Evolutionary conservation across 2,329 filamentous ascomycete genomes (phyloP), one percentile per base, ranked within the genome.

Genomic region (Immersiporthe knoxdaviesiana): DNA sequence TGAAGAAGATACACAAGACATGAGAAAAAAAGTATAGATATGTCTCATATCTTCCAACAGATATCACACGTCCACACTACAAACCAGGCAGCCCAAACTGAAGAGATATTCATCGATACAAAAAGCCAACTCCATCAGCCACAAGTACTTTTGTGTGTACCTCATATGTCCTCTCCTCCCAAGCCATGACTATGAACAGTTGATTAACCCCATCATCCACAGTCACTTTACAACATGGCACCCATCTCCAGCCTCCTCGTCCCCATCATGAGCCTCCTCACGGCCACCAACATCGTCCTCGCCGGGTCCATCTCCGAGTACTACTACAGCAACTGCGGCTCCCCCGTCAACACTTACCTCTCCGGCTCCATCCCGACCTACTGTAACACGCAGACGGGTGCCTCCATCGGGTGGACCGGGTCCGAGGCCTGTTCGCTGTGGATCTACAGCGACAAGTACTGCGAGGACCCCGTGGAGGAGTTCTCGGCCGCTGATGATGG

Each of bases 341-440:
- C 12, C 6, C 39, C 37, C 5, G 27, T 63, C 41, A 63, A 63
- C 61, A 47, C 41, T 24, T 50, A 50, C 27, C 11, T 63, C 41
- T 32, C 39, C 7, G 61, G 61, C 27, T 50, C 39, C 61, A 63
- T 47, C 14, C 61, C 41, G 41, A 12, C 30, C 24, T 63, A 63
- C 27, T 63, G 41, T 27, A 63, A 63, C 61, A 63, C 61, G 24
- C 61, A 63, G 27, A 63, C 61, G 14, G 61, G 61, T 21, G n/a
- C 41, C 14, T 63, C 61, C 14, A 50, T 63, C 27, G 61, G 61
- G 11, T 63, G 39, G 37, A 63, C 61, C 8, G 39, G 32, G 61
- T 30, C 14, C 24, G 27, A 44, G 41, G 61, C 61, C 11, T 63
- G 61, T 27, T 32, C 37, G 11, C 27, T 63, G 24, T 47, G 27